Conservation (phyloP, 495 filamentous ascomycete species). For the Penicillium arizonense region DNA sequence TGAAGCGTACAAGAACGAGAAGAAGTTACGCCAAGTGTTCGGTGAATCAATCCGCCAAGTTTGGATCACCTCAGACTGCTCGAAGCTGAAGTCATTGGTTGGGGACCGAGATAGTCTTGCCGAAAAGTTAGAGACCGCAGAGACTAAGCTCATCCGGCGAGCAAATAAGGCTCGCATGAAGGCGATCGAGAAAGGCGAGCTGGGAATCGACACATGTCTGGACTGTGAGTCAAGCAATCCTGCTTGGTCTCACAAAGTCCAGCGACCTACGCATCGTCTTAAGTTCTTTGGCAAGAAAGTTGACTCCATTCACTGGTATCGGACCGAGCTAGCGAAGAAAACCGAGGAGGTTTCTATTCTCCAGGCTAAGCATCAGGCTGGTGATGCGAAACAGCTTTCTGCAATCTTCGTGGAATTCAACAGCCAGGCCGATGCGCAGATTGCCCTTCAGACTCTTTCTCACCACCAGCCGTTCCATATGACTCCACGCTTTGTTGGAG, state of each 20-base stretch:
- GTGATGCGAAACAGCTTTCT: conserved; percentile 49
- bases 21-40: conserved; percentile 56
- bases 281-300: conserved; percentile 64
- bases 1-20: conserved; percentile 54
- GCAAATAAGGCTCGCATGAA: conserved; percentile 56
- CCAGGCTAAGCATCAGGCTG: conserved; percentile 54
- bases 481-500: conserved; percentile 76
- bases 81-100: conserved; percentile 55
- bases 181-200: conserved; percentile 29
- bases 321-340: conserved; percentile 64
- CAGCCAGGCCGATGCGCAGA: conserved; percentile 75
- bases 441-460: conserved; percentile 74
- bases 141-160: conserved; percentile 60
- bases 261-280: conserved; percentile 52
- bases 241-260: conserved; percentile 46
- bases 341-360: conserved; percentile 66
- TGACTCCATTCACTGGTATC: conserved; percentile 86
- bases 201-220: conserved; percentile 22
- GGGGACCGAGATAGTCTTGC: conserved; percentile 57
- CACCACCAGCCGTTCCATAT: conserved; percentile 86
- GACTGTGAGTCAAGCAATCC: conserved; percentile 46
- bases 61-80: conserved; percentile 61
- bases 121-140: conserved; percentile 61
- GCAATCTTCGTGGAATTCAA: conserved; percentile 86
- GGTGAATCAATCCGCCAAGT: conserved; percentile 57